These are phyloP conservation scores for Seiridium unicorne DNA, from an alignment of 2,329 filamentous ascomycete species.

Conservation along the genomic window DNA sequence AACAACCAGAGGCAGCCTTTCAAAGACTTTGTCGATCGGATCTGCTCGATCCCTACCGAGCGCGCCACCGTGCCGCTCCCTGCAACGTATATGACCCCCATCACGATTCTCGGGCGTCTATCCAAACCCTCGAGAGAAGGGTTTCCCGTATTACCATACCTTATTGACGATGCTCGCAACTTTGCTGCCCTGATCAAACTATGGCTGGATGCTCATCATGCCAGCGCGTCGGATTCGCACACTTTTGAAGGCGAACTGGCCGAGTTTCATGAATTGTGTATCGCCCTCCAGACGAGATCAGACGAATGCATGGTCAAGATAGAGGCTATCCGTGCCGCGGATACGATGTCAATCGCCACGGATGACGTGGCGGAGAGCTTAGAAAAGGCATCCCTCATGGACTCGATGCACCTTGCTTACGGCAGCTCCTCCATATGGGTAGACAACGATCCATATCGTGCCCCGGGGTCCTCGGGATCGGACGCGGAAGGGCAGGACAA, in stretches of 20 bases:
- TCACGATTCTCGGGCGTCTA: conserved; percentile 82
- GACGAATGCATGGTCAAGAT: conserved; percentile 50
- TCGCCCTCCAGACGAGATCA: conserved; percentile 47
- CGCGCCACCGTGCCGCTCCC: conserved; percentile 64
- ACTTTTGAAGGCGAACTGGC: conserved; percentile 51
- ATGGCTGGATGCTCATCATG: conserved; percentile 62
- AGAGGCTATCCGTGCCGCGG: conserved; percentile 41
- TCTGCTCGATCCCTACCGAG: conserved; percentile 80
- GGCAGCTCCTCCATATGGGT: conserved; percentile 31
- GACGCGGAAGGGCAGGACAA: conserved; percentile 34
- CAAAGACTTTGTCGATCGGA: conserved; percentile 81
- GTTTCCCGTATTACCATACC: conserved; percentile 87
- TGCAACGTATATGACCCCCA: conserved; percentile 87
- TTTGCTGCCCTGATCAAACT: conserved; percentile 81
- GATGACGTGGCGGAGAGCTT: conserved; percentile 45
- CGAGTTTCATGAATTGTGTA: conserved; percentile 51
- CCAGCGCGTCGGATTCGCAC: conserved; percentile 29
- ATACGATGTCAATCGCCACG: conserved; percentile 29
- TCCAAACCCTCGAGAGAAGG: conserved; percentile 82
- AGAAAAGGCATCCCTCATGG: conserved; percentile 40
- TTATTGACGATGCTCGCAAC: conserved; percentile 85
- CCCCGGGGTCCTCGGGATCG: conserved; percentile 52
- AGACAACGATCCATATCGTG: conserved; percentile 31
- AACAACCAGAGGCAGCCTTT: conserved; percentile 73
- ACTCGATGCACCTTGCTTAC: conserved; percentile 34